phyloP scores from a whole-genome alignment of 257 asterid genomes.

The Plantago ovata region DNA sequence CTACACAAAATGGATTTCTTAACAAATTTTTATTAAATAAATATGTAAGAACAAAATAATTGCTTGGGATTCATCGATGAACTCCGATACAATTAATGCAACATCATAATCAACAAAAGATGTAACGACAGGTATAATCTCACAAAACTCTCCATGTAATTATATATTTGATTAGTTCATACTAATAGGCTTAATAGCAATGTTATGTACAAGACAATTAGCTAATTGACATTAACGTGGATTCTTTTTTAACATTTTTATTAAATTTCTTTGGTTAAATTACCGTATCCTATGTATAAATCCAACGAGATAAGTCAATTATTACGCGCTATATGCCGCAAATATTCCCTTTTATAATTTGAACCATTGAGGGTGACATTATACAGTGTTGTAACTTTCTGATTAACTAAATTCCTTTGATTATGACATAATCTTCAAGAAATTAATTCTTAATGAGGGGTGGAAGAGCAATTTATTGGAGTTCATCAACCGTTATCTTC shows the following conservation, averaged over 20 bases:
- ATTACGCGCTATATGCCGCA: constrained; percentile 14
- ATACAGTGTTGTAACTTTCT: background rate
- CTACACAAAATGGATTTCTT: constrained; percentile 8
- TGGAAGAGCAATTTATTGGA: no score
- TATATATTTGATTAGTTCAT: constrained; percentile 5
- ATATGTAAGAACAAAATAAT: constrained; percentile 31
- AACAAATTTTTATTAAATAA: constrained; percentile 15
- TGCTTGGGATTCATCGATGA: constrained; percentile 56
- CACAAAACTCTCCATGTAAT: constrained; percentile 21
- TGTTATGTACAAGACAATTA: constrained; percentile 21
- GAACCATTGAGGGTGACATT: constrained; percentile 15
- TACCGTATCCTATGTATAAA: constrained; percentile 15
- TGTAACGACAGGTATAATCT: constrained; percentile 34
- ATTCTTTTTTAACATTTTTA: constrained; percentile 16
- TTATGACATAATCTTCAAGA: constrained; percentile 25
- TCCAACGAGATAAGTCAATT: constrained; percentile 35
- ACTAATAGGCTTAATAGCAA: no score
- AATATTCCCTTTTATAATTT: background rate
- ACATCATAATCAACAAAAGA: constrained; percentile 22
- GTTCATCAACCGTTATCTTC: no score
- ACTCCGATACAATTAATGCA: constrained; percentile 52
- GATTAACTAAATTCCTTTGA: constrained; percentile 24
- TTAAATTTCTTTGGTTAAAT: background rate
- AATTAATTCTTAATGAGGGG: background rate
- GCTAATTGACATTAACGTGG: constrained; percentile 43